phyloP scores from a whole-genome alignment of 768 basidiomycete genomes.

The Termitomyces sp. region DNA sequence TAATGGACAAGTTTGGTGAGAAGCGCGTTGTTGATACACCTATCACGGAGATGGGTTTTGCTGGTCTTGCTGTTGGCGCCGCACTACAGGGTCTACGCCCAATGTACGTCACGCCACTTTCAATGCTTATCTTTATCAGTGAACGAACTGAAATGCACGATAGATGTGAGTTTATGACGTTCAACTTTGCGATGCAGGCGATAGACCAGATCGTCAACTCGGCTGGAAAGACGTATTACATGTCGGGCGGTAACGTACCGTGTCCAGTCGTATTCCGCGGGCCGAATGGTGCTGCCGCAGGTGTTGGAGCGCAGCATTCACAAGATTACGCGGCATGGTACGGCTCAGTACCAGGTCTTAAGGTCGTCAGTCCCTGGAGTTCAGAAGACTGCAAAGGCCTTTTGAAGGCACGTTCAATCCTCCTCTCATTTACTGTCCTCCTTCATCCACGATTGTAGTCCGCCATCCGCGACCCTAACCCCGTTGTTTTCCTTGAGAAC shows the following conservation, averaged over 20 bases:
- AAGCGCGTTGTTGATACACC: constrained; percentile 97
- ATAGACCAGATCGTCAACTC: constrained; percentile 99
- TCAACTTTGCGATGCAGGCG: constrained; percentile 99
- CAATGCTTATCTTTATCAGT: constrained; percentile 3
- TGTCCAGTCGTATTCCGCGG: constrained; percentile 99
- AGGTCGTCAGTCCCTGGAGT: constrained; percentile 96
- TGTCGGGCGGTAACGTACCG: constrained; percentile 98
- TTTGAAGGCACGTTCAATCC: constrained; percentile 64
- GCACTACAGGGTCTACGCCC: constrained; percentile 94
- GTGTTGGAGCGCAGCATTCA: constrained; percentile 96
- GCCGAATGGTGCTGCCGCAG: constrained; percentile 96
- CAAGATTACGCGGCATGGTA: constrained; percentile 98
- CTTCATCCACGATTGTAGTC: constrained; percentile 40
- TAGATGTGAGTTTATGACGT: constrained; percentile 99
- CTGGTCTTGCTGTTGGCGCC: constrained; percentile 92
- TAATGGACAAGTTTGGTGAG: constrained; percentile 98
- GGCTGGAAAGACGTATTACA: constrained; percentile 99
- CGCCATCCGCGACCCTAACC: constrained; percentile 98
- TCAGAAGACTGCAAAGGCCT: constrained; percentile 99
- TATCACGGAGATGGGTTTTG: constrained; percentile 98
- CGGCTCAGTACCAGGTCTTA: constrained; percentile 89
- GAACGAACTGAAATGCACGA: constrained; percentile 10
- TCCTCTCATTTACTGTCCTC: background rate
- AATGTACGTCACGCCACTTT: constrained; percentile 48
- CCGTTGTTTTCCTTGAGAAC: constrained; percentile 98